Evolutionary conservation across 208 protist species (phyloP).

Genomic region (Leishmania tropica): DNA sequence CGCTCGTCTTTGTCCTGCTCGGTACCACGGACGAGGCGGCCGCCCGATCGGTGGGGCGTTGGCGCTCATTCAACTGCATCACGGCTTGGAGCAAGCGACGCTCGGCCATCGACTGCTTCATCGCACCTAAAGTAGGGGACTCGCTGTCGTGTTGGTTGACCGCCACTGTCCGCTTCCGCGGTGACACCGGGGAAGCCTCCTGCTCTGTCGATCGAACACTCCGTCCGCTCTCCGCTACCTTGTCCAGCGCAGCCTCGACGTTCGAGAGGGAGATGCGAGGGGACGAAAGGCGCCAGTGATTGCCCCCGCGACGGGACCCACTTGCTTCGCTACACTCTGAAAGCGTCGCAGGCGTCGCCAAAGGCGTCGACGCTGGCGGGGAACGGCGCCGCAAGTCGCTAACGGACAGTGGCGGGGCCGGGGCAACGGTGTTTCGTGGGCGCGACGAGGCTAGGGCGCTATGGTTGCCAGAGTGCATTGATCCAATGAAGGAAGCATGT

Average conservation of each 20-base stretch:
- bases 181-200: background rate
- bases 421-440: background rate
- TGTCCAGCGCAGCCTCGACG: background rate
- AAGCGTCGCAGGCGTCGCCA: background rate
- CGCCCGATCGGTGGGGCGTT: background rate
- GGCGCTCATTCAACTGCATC: constrained; percentile 8
- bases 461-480: background rate
- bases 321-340: background rate
- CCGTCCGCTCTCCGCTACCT: background rate
- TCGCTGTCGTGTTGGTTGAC: background rate
- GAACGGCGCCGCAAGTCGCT: constrained; percentile 12
- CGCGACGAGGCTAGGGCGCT: background rate
- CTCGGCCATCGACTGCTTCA: constrained; percentile 28
- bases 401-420: constrained; percentile 11
- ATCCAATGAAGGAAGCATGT: background rate
- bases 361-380: background rate
- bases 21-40: background rate
- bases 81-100: constrained; percentile 32
- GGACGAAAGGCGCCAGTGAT: constrained; percentile 7
- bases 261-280: constrained; percentile 14
- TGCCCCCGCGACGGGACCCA: background rate
- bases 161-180: background rate
- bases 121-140: constrained; percentile 2
- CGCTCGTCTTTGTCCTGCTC: background rate
- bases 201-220: background rate